Base-by-base conservation (phyloP, 352 stramenopile species). In the Phytophthora syringae region DNA sequence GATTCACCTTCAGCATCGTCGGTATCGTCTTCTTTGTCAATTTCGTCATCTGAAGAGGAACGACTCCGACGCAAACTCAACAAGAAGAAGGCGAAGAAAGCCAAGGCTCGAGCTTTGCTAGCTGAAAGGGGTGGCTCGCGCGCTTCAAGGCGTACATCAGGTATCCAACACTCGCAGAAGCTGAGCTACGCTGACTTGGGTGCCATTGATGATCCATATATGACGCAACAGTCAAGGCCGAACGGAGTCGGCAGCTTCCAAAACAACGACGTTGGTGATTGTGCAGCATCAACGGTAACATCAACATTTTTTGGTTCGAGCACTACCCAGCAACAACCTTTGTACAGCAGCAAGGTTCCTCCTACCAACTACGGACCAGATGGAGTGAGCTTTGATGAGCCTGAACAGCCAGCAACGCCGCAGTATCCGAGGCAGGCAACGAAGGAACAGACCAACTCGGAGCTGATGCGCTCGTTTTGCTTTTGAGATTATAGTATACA, bases 31-130 rank as follows among this genome's bases (percentile, higher is more conserved):
- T 69, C 39, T 15, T 62, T 51, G 16, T 64, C 52, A 4, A 24
- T 66, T 5, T 73, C 59, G 24, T 70, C 66, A 18, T 70, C 60
- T 12, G 54, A 70, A 52, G 67, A 75, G 25, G 61, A 75, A 42
- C 60, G 55, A 1, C 44, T 59, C 12, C 18, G 39, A 4, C 60
- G 60, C 1, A 74, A 66, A 13, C 32, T 74, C 22, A 61, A 70
- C 53, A 65, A 70, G 21, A 73, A 49, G 18, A 53, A 66, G 39
- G 25, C 27, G n/a, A 60, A 36, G 40, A 66, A 74, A 47, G 27
- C 56, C 24, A 64, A 64, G 52, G 22, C 52, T 42, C 59, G 59
- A 36, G 45, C 63, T 20, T 44, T 43, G 30, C 25, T 53, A 27
- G 28, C 18, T 28, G 40, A 48, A 52, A 68, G 52, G 11, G 62